Percentiles rank a stretch among this genome's conserved stretches.
Conservation (phyloP, 139 green algal genomes). For the Chlorella sp. region DNA sequence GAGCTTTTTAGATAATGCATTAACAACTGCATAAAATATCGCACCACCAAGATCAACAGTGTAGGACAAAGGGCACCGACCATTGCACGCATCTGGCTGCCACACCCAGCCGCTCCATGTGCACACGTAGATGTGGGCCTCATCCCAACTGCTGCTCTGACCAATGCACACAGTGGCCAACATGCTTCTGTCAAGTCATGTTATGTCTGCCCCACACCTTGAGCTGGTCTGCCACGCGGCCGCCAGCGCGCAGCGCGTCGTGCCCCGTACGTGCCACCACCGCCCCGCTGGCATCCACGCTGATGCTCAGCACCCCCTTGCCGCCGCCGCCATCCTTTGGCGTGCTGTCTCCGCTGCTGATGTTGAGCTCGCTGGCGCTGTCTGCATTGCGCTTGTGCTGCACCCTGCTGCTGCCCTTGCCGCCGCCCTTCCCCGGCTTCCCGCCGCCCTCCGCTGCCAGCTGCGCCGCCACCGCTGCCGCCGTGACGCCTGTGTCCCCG, state of each 20-base stretch:
- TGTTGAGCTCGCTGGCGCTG: constrained; percentile 2
- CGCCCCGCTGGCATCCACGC: neutral
- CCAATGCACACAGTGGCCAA: neutral
- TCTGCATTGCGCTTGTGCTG: neutral
- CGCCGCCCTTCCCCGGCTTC: neutral
- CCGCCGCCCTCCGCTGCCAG: neutral
- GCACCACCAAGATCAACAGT: neutral
- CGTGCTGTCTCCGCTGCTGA: neutral
- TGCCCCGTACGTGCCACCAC: neutral
- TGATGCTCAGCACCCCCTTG: too few relatives aligned
- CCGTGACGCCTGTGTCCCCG: neutral
- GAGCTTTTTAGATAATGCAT: neutral
- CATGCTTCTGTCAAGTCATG: too few relatives aligned
- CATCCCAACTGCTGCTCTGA: neutral
- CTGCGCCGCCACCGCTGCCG: neutral
- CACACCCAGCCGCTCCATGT: neutral
- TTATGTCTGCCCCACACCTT: neutral
- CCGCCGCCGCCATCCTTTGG: too few relatives aligned
- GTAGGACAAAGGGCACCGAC: neutral
- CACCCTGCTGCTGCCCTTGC: neutral
- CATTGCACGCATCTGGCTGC: too few relatives aligned
- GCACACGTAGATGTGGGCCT: neutral
- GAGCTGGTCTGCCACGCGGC: constrained; percentile 22
- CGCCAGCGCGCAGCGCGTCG: neutral
- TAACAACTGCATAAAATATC: neutral